Evolutionary conservation across 1,284 basidiomycete genomes (phyloP).

Genomic region (Tranzscheliella williamsii): DNA sequence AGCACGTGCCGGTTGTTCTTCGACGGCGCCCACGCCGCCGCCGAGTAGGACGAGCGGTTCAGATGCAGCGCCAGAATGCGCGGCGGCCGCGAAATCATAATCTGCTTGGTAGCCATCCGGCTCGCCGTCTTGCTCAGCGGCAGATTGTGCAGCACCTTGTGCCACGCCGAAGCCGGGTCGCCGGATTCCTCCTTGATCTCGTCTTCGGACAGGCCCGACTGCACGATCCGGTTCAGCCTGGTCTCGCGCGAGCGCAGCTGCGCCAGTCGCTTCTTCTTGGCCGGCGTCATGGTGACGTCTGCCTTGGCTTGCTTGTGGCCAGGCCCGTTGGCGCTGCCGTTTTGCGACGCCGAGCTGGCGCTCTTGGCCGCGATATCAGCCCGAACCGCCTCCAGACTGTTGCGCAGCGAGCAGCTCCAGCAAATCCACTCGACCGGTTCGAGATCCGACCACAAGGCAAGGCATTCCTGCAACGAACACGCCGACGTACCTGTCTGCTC

Average conservation of each 20-base stretch:
- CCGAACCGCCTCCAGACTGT: constrained; percentile 17
- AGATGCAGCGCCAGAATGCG: constrained; percentile 51
- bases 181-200: constrained; percentile 31
- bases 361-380: constrained; percentile 11
- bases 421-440: constrained; percentile 59
- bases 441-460: constrained; percentile 47
- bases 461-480: constrained; percentile 49
- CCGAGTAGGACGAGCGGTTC: constrained; percentile 48
- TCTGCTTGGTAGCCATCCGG: constrained; percentile 51
- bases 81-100: constrained; percentile 53
- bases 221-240: constrained; percentile 21
- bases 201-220: constrained; percentile 42
- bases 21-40: constrained; percentile 40
- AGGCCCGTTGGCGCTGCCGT: constrained; percentile 5
- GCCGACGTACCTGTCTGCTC: constrained; percentile 32
- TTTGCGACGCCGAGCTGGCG: background rate
- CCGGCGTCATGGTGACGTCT: constrained; percentile 6
- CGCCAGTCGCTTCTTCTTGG: constrained; percentile 29
- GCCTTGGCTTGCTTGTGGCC: constrained; percentile 14
- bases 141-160: constrained; percentile 15
- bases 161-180: constrained; percentile 14
- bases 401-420: constrained; percentile 50
- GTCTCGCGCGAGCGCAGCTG: constrained; percentile 19
- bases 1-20: constrained; percentile 54
- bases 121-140: constrained; percentile 34